Base-by-base conservation (phyloP, 495 filamentous ascomycete species). In the Trichoderma parareesei region DNA sequence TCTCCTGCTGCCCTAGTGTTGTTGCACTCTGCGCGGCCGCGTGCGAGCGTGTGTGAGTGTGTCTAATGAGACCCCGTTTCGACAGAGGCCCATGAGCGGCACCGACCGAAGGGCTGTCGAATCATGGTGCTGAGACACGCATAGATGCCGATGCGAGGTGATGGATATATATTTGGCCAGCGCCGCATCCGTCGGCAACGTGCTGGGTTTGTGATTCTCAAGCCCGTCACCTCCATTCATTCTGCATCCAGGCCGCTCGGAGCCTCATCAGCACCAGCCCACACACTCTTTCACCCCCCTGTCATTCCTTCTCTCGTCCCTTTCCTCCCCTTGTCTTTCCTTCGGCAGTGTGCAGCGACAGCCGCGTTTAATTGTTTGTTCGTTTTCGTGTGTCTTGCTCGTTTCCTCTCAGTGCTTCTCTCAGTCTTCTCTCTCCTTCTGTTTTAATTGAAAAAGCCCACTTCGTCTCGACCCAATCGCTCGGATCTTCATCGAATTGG, bases 31-130 rank as follows among this genome's bases (percentile, higher is more conserved):
- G 33, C 33, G 53, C 53, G 11, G 46, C 16, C 46, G 46, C 14
- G 27, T 57, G 53, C 27, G 27, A 27, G 27, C 27, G 27, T 27
- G 27, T 27, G 27, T 27, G 48, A 55, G n/a, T 49, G 46, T 48
- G 44, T 49, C n/a, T 49, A 18, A 49, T 49, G 27, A 37, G 27
- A 11, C 53, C 53, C 53, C 53, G 33, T 41, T 0, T 57, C 53
- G 53, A 18, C 53, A 57, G 14, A 57, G 53, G 33, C 53, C 53
- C 53, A 57, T 10, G 13, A 18, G 53, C 53, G 53, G 53, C 53
- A 57, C 53, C 53, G 53, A 57, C 53, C 53, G 53, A 57, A 57
- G 53, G 53, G 53, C 14, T 57, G 37, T 35, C 53, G 53, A 57
- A 57, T 57, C 13, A 57, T 37, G 53, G 18, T 35, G 53, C 53